A percentile compares a stretch with the other conserved stretches of the same genome.
These are phyloP conservation scores for Metarhizium humberi DNA, from an alignment of 2,329 filamentous ascomycete species.

Conservation along the genomic window DNA sequence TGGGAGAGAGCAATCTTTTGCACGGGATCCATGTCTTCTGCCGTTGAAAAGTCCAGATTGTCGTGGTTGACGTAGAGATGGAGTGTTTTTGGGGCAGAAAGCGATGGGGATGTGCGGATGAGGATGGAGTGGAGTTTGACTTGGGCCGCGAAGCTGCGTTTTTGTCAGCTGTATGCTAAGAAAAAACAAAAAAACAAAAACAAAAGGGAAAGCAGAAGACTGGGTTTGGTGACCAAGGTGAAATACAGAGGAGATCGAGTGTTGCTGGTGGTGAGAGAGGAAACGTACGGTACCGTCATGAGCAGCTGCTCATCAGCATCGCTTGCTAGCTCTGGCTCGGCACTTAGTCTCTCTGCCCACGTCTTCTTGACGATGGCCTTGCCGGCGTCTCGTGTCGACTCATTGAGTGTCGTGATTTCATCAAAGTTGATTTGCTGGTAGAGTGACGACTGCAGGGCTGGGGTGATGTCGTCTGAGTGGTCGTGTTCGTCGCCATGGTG, in stretches of 20 bases:
- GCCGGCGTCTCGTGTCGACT: conserved; percentile 59
- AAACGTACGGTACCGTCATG: conserved; percentile 74
- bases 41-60: conserved; percentile 75
- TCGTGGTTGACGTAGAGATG: conserved; percentile 83
- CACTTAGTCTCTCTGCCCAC: conserved; percentile 69
- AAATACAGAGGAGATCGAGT: background rate
- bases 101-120: conserved; percentile 64
- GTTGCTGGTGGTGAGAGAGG: background rate
- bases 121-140: conserved; percentile 87
- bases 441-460: conserved; percentile 80
- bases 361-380: conserved; percentile 77
- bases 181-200: background rate
- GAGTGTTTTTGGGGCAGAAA: conserved; percentile 68
- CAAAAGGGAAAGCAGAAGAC: background rate
- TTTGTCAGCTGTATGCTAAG: background rate
- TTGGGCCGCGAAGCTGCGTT: conserved; percentile 74
- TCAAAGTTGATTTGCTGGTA: conserved; percentile 91
- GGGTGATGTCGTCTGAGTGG: conserved; percentile 85
- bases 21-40: conserved; percentile 58
- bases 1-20: conserved; percentile 72
- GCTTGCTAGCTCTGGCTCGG: conserved; percentile 68
- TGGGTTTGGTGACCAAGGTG: too few species aligned
- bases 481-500: conserved; percentile 59
- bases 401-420: conserved; percentile 76
- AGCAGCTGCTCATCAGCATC: conserved; percentile 91